These are phyloP conservation scores for Fusarium heterosporum DNA, from an alignment of 2,329 filamentous ascomycete species.

Conservation along the genomic window DNA sequence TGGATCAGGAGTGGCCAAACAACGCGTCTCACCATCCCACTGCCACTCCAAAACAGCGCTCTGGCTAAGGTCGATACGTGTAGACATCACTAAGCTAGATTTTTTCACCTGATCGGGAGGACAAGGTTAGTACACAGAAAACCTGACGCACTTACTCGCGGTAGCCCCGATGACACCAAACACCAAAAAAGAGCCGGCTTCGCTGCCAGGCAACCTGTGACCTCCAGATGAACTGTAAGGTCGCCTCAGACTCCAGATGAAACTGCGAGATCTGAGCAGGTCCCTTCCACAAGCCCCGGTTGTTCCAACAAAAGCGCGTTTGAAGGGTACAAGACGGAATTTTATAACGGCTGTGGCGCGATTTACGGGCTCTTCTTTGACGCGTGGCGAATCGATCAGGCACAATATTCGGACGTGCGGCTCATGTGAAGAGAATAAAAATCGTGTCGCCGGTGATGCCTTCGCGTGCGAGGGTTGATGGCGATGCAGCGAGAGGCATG, in stretches of 20 bases:
- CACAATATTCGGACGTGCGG: no score
- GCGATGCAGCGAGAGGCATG: no score
- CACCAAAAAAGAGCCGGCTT: not conserved
- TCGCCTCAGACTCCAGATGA: slow-evolving; percentile 2
- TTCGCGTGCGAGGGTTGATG: no score
- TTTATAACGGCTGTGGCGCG: slow-evolving; percentile 3
- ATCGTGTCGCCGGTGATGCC: no score
- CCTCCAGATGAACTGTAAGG: slow-evolving; percentile 8
- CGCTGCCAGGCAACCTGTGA: slow-evolving; percentile 5
- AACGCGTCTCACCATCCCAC: not conserved
- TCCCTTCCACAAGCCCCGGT: slow-evolving; percentile 7
- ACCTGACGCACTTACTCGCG: not conserved
- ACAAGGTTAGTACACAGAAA: not conserved
- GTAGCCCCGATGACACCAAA: no score
- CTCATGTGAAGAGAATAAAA: no score
- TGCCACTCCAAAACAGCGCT: slow-evolving; percentile 16
- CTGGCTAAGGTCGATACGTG: slow-evolving; percentile 2
- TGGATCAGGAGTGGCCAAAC: slow-evolving; percentile 6
- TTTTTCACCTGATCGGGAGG: not conserved
- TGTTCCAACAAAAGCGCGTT: slow-evolving; percentile 1
- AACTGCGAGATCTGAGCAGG: slow-evolving; percentile 5
- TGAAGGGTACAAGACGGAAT: slow-evolving; percentile 3
- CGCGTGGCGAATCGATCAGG: no score
- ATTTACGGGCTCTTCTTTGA: not conserved
- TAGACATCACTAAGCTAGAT: not conserved